Evolutionary conservation across 805 yeast genomes (phyloP), one percentile per base, ranked within the genome.

Genomic region (Danielia reshetovae): DNA sequence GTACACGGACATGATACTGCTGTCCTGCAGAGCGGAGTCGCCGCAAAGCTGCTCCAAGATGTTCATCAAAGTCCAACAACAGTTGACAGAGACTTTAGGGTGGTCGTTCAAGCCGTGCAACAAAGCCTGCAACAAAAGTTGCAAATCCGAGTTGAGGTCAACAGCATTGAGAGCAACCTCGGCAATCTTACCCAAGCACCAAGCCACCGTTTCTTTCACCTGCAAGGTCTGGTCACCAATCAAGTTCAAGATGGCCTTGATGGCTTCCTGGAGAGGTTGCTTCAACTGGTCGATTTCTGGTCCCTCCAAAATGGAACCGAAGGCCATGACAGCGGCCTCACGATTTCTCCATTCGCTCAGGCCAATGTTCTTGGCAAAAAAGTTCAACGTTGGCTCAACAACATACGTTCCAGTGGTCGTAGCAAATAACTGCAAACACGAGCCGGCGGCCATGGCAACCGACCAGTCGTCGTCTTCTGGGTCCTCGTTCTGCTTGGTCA

Each of bases 261-360:
- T 68, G 2, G 97, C 97, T 66, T 85, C 90, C 22, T 74, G 77
- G 42, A 90, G 81, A 34, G 88, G 72, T 6, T 63, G 61, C 32
- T 75, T 75, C 51, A 87, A 68, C 52, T 82, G 81, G 2, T 73
- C 77, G 34, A 77, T 74, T 43, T 85, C 89, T 19, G 96, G 96
- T 14, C 98, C 98, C 50, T 88, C 97, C 50, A 93, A 72, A 40
- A 93, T 86, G 9, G 97, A 88, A 22, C 98, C 98, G 57, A 93
- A 93, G 0, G 98, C 97, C 98, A 93, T 93, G 5, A 93, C 96
- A 2, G 97, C 95, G 17, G 97, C 97, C 65, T 93, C 98, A 51
- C 96, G 81, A 36, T 77, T 65, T 61, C 93, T 77, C 98, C 98
- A 93, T 9, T 55, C 56, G 10, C 42, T 30, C 43, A 53, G 54